Conservation (phyloP, 768 basidiomycete genomes). For the Naganishia vaughanmartiniae region DNA sequence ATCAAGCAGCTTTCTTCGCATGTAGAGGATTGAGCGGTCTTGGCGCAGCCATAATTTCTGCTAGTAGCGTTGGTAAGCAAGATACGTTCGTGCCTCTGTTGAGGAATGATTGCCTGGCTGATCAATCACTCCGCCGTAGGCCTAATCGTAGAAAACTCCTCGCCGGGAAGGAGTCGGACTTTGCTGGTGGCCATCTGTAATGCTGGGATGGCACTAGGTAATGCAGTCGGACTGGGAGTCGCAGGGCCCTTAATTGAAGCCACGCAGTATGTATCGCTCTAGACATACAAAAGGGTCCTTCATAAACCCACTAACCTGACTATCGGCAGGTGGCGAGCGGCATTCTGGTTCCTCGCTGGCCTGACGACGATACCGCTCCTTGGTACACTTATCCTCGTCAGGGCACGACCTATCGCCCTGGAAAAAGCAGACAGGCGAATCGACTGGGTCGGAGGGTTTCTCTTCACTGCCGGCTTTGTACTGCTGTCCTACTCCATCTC, state of each 20-base stretch:
- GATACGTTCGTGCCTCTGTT: too few species aligned
- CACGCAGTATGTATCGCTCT: background rate
- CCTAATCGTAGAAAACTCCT: background rate
- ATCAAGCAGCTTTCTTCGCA: background rate
- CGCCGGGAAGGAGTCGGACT: background rate
- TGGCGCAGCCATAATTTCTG: background rate
- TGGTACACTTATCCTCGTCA: background rate
- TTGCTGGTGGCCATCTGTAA: background rate
- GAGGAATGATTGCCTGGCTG: background rate
- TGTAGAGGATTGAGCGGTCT: background rate
- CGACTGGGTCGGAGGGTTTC: background rate
- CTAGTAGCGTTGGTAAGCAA: background rate
- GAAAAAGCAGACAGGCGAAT: background rate
- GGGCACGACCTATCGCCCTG: background rate
- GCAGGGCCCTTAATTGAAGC: background rate
- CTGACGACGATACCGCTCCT: background rate
- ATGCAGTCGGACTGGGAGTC: background rate
- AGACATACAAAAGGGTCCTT: background rate
- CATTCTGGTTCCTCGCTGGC: background rate
- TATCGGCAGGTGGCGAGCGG: background rate
- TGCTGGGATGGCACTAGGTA: background rate
- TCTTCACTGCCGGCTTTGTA: constrained; percentile 4
- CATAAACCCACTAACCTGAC: background rate
- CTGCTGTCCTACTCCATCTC: constrained; percentile 3
- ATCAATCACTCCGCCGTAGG: background rate